A percentile compares a stretch with the other conserved stretches of the same genome.
phyloP scores from a whole-genome alignment of 1,284 basidiomycete species.

The Leccinum huronense region DNA sequence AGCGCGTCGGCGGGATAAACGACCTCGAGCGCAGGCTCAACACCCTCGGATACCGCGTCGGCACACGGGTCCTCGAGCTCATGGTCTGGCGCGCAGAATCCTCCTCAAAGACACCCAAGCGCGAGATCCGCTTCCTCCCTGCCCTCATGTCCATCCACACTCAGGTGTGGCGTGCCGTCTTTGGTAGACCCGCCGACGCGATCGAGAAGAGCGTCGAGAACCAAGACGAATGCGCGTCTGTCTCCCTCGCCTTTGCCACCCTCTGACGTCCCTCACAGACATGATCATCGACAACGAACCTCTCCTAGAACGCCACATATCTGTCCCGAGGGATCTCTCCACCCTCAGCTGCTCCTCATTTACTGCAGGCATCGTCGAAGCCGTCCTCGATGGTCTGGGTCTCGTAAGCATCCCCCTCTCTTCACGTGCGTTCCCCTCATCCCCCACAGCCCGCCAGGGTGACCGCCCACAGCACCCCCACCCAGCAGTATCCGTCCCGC shows the following conservation, averaged over 20 bases:
- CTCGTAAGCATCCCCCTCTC: constrained; percentile 65
- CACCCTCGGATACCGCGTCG: constrained; percentile 87
- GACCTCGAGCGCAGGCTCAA: constrained; percentile 91
- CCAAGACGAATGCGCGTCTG: constrained; percentile 83
- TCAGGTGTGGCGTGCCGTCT: constrained; percentile 91
- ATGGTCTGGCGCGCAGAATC: constrained; percentile 72
- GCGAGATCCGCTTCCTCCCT: constrained; percentile 85
- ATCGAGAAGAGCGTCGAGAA: constrained; percentile 96
- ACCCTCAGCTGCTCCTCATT: constrained; percentile 95
- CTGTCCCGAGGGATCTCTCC: constrained; percentile 93
- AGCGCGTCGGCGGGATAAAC: constrained; percentile 88
- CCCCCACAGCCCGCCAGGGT: constrained; percentile 84
- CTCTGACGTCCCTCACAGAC: constrained; percentile 50
- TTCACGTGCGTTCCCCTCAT: constrained; percentile 12
- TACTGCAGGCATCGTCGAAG: constrained; percentile 96
- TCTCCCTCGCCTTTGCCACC: not conserved
- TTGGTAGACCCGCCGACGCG: constrained; percentile 90
- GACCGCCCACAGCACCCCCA: constrained; percentile 93
- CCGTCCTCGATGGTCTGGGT: constrained; percentile 91
- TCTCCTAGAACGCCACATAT: constrained; percentile 86
- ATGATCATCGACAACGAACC: constrained; percentile 99
- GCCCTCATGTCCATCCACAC: constrained; percentile 91
- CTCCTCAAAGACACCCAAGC: constrained; percentile 76
- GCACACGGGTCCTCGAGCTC: constrained; percentile 77
- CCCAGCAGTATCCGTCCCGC: constrained; percentile 74